A percentile compares a stretch with the other conserved stretches of the same genome.
phyloP scores from a whole-genome alignment of 495 filamentous ascomycete species.

The Xylaria cubensis region DNA sequence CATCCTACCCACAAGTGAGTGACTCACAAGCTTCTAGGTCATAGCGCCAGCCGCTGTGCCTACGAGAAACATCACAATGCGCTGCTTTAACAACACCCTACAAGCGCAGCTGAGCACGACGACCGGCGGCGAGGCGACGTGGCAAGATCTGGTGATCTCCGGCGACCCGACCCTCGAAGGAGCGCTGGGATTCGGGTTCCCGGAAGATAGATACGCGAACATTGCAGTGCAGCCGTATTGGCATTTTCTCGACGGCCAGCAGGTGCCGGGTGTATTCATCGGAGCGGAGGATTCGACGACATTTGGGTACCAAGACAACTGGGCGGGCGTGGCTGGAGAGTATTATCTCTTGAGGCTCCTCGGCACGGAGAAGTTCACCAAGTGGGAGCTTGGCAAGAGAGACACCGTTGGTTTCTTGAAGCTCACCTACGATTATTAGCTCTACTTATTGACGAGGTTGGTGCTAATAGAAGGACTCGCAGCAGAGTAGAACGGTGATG shows the following conservation, averaged over 20 bases:
- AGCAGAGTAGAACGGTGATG: neutral
- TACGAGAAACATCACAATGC: constrained; percentile 10
- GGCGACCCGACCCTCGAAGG: constrained; percentile 22
- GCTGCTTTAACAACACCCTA: constrained; percentile 17
- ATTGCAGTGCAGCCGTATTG: constrained; percentile 18
- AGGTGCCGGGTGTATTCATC: constrained; percentile 15
- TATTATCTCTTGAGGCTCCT: constrained; percentile 23
- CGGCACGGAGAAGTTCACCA: neutral
- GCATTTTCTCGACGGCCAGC: constrained; percentile 18
- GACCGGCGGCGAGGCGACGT: constrained; percentile 6
- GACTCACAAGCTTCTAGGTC: constrained; percentile 10
- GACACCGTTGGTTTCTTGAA: constrained; percentile 21
- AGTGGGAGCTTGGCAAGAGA: constrained; percentile 7
- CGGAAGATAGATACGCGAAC: constrained; percentile 15
- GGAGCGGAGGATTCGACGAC: constrained; percentile 12
- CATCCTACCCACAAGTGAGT: neutral
- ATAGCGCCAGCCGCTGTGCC: neutral
- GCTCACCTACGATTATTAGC: constrained; percentile 11
- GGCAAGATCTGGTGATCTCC: constrained; percentile 18
- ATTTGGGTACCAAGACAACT: constrained; percentile 9
- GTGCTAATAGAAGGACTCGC: neutral
- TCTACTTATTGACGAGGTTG: neutral
- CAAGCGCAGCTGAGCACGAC: constrained; percentile 1
- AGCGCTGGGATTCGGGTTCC: constrained; percentile 9
- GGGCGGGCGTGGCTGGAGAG: constrained; percentile 14